Base-by-base conservation (phyloP, 306 rosid species). In the Glycine latifolia region DNA sequence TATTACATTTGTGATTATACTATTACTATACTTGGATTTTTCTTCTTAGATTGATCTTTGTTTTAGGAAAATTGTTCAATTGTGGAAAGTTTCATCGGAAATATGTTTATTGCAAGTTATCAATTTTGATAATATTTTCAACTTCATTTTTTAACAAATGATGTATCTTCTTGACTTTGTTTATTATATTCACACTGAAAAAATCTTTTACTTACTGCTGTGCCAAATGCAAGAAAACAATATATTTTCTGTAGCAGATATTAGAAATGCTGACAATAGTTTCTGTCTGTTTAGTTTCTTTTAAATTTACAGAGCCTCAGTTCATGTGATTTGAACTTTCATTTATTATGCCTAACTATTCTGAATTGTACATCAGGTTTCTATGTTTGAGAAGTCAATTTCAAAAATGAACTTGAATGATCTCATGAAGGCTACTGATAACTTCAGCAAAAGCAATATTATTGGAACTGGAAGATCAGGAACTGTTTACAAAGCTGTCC, bases 381-480 rank as follows among this genome's bases (percentile, higher is more conserved):
- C 97, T 16, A 79, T 87, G 92, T 91, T 95, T 73, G 97, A 88
- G 89, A 92, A 91, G 74, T 83, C 92, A 26, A 68, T 92, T 73
- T 66, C 92, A 46, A 95, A 91, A 87, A 88, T 92, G 97, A 91
- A 83, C 78, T 83, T 95, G 88, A 90, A 88, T 69, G 98, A 95
- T 89, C 97, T 95, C 80, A 89, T 95, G 97, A 90, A 89, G 85
- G 97, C 97, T 20, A 95, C 97, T 33, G 82, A 85, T 88, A 87
- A 73, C 89, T 95, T 95, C 89, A 85, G 90, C 72, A 92, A 86
- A 79, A 85, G 74, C 83, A 91, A 89, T 66, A 85, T 90, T 75
- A 92, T 92, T 68, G 97, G 97, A 56, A 49, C 91, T 1, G 97
- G 97, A 78, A 87, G 98, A 90, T 91, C 97, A 7, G 98, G 98